Conservation (phyloP, 768 basidiomycete genomes). For the Candolleomyces eurysporus region DNA sequence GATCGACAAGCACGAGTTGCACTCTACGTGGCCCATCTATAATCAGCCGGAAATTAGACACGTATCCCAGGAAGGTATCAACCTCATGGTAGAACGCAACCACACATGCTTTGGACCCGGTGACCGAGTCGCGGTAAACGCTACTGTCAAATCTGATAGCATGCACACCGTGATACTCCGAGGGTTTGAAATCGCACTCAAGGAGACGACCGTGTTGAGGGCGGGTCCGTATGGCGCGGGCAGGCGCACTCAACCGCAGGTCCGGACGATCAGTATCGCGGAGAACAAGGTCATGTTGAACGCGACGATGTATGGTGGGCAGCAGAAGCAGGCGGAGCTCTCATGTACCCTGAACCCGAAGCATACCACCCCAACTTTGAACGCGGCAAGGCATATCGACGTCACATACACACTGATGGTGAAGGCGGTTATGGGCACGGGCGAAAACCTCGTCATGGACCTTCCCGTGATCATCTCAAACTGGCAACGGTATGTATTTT, state of each 20-base stretch:
- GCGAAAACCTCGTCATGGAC: slow-evolving; percentile 63
- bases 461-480: slow-evolving; percentile 81
- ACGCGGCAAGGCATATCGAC: slow-evolving; percentile 81
- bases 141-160: slow-evolving; percentile 70
- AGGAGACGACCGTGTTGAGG: slow-evolving; percentile 76
- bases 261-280: slow-evolving; percentile 51
- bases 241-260: slow-evolving; percentile 60
- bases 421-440: slow-evolving; percentile 73
- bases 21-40: slow-evolving; percentile 92
- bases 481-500: slow-evolving; percentile 65
- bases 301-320: slow-evolving; percentile 70
- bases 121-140: slow-evolving; percentile 72
- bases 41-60: slow-evolving; percentile 73
- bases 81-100: slow-evolving; percentile 71
- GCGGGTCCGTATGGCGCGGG: slow-evolving; percentile 52
- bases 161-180: slow-evolving; percentile 70
- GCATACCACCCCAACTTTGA: slow-evolving; percentile 80
- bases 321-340: slow-evolving; percentile 71
- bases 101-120: slow-evolving; percentile 85
- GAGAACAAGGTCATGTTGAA: slow-evolving; percentile 75
- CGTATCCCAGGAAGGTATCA: slow-evolving; percentile 63
- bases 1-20: slow-evolving; percentile 92
- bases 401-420: slow-evolving; percentile 77
- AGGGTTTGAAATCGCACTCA: slow-evolving; percentile 79
- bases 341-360: slow-evolving; percentile 64